Evolutionary conservation across 306 rosid species (phyloP), one percentile per base, ranked within the genome.

Genomic region (Cyamopsis tetragonoloba): DNA sequence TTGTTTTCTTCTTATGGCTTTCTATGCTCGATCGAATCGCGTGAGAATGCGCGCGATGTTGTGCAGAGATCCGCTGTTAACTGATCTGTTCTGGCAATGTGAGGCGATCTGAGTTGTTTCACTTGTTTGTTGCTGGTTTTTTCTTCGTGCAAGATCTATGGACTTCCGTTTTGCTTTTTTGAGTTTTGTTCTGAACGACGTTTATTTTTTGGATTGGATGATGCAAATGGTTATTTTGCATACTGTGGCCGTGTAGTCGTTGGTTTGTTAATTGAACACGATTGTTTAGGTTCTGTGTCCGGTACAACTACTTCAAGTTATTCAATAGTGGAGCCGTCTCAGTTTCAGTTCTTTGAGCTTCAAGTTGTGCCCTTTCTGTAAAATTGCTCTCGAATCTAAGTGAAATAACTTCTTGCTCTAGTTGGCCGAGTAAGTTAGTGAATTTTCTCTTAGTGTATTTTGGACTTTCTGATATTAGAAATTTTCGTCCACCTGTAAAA

Each of bases 81-180:
- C 47, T 31, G 79, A 53, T 31, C 63, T 4, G 41, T 38, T 54
- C 9, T 66, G 5, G 55, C 31, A 71, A 75, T 68, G 76, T 35
- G 14, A 13, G 7, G 6, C 38, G 69, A 73, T 72, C 72, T 46
- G 11, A 28, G 70, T 55, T 10, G 51, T 34, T 44, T 51, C 11
- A 23, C 17, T 14, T n/a, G 14, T 49, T 3, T 39, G 41, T n/a
- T n/a, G n/a, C n/a, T n/a, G 43, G 22, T 41, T 48, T 62, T 41
- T 72, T 64, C 61, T 13, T 62, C 28, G 27, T 76, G 75, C 70
- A 76, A 76, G 89, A 82, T 85, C 83, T 51, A 11, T 49, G 20
- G 14, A 75, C 69, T 66, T 47, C 13, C 8, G 63, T 59, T 35
- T 10, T 34, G 11, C 13, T 12, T 68, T 59, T 35, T 10, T 34